phyloP scores from a whole-genome alignment of 345 rosid species.

The Salix udensis region DNA sequence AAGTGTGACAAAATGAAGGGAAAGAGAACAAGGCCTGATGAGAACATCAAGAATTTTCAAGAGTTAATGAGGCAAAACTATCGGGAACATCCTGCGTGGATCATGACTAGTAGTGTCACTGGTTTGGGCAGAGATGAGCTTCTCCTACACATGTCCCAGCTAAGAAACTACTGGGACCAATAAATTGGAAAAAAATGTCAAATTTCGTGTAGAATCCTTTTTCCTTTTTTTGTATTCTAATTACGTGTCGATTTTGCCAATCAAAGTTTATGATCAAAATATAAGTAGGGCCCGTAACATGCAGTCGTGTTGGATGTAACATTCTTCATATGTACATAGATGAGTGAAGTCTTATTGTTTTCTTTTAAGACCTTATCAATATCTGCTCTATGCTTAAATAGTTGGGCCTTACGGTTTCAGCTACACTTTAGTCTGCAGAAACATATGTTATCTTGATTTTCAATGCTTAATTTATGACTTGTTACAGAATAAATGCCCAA shows the following conservation, averaged over 20 bases:
- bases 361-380: too few relatives aligned
- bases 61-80: constrained; percentile 59
- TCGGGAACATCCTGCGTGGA: constrained; percentile 73
- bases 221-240: background rate
- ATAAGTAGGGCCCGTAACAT: background rate
- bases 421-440: too few relatives aligned
- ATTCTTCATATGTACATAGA: background rate
- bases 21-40: constrained; percentile 75
- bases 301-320: background rate
- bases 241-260: background rate
- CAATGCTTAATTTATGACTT: too few relatives aligned
- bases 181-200: background rate
- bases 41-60: constrained; percentile 71
- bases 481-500: too few relatives aligned
- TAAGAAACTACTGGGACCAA: constrained; percentile 50
- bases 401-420: too few relatives aligned
- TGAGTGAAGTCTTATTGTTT: background rate
- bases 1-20: constrained; percentile 86
- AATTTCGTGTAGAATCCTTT: background rate
- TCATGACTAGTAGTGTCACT: constrained; percentile 86
- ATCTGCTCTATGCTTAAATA: too few relatives aligned
- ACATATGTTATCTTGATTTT: too few relatives aligned
- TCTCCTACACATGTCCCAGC: constrained; percentile 81
- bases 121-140: constrained; percentile 90
- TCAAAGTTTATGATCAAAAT: background rate